Evolutionary conservation across 2,329 filamentous ascomycete genomes (phyloP), one percentile per base, ranked within the genome.

Genomic region (Diaporthe destruens): DNA sequence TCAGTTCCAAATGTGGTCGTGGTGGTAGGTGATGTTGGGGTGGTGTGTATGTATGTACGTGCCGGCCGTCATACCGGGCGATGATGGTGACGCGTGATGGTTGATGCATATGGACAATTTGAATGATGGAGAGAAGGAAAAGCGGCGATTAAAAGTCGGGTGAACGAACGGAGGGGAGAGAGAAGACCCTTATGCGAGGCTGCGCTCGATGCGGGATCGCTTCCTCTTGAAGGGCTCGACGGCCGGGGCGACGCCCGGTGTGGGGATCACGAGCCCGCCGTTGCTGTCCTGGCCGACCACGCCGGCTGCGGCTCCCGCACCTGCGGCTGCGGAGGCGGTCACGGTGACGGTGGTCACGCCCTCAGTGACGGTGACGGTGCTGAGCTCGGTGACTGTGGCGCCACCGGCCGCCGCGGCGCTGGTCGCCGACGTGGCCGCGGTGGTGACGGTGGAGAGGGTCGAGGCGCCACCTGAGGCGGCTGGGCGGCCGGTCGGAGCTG

Each of bases 301-400:
- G 6, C 61, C 61, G 7, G 47, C 36, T 12, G 66, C 34, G 6
- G 72, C 29, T 2, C 51, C 39, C 1, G 54, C 53, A 6, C 25
- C 32, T 25, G 55, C 47, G 11, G 61, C 32, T 25, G 55, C 47
- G 11, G 61, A 68, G 32, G 69, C 44, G 2, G 73, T 74, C 34
- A 74, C 71, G 2, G 71, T 72, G 36, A 74, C 73, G 29, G 73
- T 74, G 7, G 61, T 8, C n/a, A 53, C 47, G 11, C 61, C 73
- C 59, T 72, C 44, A 3, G 73, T 74, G 39, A 74, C 71, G 12
- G 71, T 72, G 9, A 74, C 73, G 34, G 73, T 74, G 65, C 70
- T 72, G 39, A 72, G 39, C 66, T 69, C n/a, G 1, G 69, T 57
- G 32, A 70, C 71, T 8, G 66, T 74, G 16, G 63, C 56, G 18